Evolutionary conservation across 2,329 filamentous ascomycete genomes (phyloP).

Genomic region (Thielaviopsis musarum): DNA sequence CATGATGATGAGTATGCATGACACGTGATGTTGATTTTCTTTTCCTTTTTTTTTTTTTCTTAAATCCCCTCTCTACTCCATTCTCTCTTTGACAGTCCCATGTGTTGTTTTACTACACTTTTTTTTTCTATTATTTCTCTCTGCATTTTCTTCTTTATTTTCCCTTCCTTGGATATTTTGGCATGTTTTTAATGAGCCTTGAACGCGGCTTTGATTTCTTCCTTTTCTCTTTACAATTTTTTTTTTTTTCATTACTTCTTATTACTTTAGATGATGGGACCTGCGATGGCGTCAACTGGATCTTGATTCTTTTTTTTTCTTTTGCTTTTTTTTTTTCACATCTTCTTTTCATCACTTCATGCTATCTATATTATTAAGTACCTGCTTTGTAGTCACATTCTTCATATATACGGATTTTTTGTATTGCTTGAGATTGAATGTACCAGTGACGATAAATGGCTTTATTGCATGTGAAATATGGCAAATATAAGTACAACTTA

Average conservation of each 20-base stretch:
- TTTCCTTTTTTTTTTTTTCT: background rate
- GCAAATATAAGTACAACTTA: too few relatives aligned
- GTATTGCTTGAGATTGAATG: background rate
- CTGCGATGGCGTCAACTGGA: background rate
- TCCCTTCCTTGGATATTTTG: background rate
- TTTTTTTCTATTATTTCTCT: background rate
- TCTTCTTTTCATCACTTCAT: background rate
- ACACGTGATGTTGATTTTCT: background rate
- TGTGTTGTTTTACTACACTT: background rate
- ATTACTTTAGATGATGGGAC: background rate
- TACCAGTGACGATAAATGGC: background rate
- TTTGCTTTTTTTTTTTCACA: background rate
- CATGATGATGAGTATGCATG: slow-evolving; percentile 17
- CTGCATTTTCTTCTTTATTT: background rate
- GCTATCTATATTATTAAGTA: background rate
- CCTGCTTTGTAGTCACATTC: background rate
- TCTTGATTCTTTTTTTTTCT: background rate
- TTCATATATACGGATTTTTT: background rate
- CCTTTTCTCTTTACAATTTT: too few relatives aligned
- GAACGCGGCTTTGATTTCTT: background rate
- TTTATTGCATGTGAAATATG: background rate
- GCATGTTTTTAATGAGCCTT: background rate
- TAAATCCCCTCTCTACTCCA: background rate
- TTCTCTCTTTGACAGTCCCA: background rate
- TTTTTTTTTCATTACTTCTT: background rate